phyloP scores from a whole-genome alignment of 2,329 filamentous ascomycete genomes.

The Colletotrichum zoysiae region DNA sequence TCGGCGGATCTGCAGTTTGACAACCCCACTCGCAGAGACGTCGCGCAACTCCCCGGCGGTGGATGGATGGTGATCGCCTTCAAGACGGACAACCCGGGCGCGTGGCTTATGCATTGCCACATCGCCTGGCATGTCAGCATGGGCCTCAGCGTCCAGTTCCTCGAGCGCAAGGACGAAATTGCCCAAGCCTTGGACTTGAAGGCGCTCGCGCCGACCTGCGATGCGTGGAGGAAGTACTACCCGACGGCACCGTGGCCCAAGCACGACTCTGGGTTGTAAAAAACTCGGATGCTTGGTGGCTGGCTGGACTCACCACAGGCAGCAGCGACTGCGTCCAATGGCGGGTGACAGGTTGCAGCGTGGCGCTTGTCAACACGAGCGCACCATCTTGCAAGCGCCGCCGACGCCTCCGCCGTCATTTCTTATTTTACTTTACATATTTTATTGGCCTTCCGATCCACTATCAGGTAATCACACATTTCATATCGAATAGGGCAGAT shows the following conservation, averaged over 20 bases:
- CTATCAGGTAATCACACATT: background rate
- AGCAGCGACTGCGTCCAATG: slow-evolving; percentile 17
- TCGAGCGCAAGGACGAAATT: slow-evolving; percentile 52
- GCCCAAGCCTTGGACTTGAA: slow-evolving; percentile 32
- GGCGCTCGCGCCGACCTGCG: slow-evolving; percentile 40
- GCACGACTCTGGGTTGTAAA: slow-evolving; percentile 43
- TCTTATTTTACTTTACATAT: background rate
- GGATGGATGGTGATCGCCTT: slow-evolving; percentile 64
- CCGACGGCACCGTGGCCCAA: slow-evolving; percentile 35
- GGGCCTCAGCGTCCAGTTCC: slow-evolving; percentile 65
- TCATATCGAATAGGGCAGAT: background rate
- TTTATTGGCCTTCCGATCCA: background rate
- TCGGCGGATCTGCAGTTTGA: slow-evolving; percentile 47
- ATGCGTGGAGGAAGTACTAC: slow-evolving; percentile 43
- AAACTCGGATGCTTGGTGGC: background rate
- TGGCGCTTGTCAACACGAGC: slow-evolving; percentile 22
- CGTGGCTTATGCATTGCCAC: slow-evolving; percentile 62
- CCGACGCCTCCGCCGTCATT: slow-evolving; percentile 17
- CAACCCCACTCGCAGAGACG: slow-evolving; percentile 62
- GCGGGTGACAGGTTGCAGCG: background rate
- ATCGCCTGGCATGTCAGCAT: slow-evolving; percentile 63
- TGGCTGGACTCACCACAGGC: slow-evolving; percentile 15
- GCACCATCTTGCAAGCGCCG: slow-evolving; percentile 15
- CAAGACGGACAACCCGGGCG: slow-evolving; percentile 63
- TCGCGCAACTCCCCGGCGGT: slow-evolving; percentile 55